phyloP scores from a whole-genome alignment of 345 rosid genomes.

The Jatropha curcas region DNA sequence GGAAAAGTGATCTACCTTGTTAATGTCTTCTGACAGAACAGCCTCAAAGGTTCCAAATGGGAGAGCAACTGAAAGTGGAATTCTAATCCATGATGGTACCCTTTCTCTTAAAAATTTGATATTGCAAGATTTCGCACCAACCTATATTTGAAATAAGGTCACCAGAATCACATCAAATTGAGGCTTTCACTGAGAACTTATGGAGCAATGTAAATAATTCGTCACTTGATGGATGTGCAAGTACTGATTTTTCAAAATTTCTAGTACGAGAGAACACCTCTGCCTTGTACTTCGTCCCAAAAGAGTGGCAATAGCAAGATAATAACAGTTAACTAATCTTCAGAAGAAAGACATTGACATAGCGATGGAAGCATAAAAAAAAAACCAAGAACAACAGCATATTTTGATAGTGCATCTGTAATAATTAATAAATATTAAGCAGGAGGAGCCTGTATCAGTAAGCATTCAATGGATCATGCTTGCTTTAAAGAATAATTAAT shows the following conservation, averaged over 20 bases:
- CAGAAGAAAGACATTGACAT: neutral
- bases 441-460: too few relatives aligned
- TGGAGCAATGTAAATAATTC: neutral
- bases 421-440: too few relatives aligned
- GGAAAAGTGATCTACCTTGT: conserved; percentile 32
- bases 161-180: conserved; percentile 4
- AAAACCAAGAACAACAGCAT: neutral
- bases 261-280: neutral
- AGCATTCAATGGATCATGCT: neutral
- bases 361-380: neutral
- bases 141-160: conserved; percentile 26
- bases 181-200: neutral
- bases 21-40: conserved; percentile 29
- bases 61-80: conserved; percentile 41
- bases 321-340: neutral
- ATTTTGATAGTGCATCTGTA: neutral
- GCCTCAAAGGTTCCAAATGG: conserved; percentile 49
- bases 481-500: neutral
- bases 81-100: conserved; percentile 44
- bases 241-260: neutral
- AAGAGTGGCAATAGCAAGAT: neutral
- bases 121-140: conserved; percentile 47
- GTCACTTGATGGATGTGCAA: neutral
- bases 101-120: conserved; percentile 37
- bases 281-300: neutral